Percentiles rank a stretch among this genome's conserved stretches.
Evolutionary conservation across 192 early-diverging fungal genomes (phyloP).

Genomic region (Entomortierella lignicola): DNA sequence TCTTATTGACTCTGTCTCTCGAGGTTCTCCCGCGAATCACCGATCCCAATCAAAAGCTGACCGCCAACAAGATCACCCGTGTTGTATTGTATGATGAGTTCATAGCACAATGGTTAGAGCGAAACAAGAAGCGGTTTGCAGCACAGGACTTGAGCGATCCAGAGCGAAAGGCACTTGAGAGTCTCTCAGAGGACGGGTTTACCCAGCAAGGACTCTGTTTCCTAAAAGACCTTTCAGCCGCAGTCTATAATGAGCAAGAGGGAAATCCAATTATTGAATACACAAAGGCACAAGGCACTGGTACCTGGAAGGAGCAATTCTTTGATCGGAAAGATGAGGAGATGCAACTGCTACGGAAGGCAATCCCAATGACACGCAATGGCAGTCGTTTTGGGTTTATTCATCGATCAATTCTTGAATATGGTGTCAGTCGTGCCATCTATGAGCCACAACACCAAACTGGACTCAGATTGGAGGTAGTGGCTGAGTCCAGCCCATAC

Average conservation of each 20-base stretch:
- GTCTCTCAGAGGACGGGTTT: not conserved
- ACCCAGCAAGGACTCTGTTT: not conserved
- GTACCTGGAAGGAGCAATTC: not conserved
- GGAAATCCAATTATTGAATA: not conserved
- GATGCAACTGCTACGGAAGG: not conserved
- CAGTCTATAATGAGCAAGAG: not conserved
- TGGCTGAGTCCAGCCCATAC: too few species aligned
- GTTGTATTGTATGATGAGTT: conserved; percentile 8
- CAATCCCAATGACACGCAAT: not conserved
- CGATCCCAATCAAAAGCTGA: not conserved
- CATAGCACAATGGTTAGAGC: not conserved
- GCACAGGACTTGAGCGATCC: not conserved
- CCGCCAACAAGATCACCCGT: not conserved
- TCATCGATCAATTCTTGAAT: not conserved
- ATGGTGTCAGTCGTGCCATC: not conserved
- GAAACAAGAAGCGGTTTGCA: not conserved
- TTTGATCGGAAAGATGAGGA: too few species aligned
- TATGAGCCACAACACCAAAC: too few species aligned
- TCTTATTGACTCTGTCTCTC: not conserved
- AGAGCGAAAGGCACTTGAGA: not conserved
- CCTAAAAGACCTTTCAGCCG: not conserved
- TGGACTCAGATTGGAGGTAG: too few species aligned
- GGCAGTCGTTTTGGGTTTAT: not conserved
- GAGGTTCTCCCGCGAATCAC: not conserved
- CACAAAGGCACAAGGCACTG: not conserved